Base-by-base conservation (phyloP, 306 rosid species). In the Sindora glabra region DNA sequence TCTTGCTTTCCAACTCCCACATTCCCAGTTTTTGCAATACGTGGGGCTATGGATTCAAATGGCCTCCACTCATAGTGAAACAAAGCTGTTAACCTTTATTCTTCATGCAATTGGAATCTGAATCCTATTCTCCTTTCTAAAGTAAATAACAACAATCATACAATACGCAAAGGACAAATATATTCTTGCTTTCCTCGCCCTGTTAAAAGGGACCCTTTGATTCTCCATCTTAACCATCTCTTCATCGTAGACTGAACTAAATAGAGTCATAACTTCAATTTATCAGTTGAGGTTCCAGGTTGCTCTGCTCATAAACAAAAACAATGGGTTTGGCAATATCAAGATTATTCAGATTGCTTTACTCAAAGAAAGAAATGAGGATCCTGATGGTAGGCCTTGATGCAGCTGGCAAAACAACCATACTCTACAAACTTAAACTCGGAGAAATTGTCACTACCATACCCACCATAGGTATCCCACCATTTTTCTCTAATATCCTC, bases 371-470 rank as follows among this genome's bases (percentile, higher is more conserved):
- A 64, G 95, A 90, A 67, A 90, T 87, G 97, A 82, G 97, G 69
- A 84, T 90, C 70, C 75, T 90, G 25, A 90, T 90, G 97, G 95
- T 87, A 26, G 97, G 94, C 59, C n/a, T 90, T 46, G 95, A 81
- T 71, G 95, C 95, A 13, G 85, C 91, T 18, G 91, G 91, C 13
- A 87, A 88, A 79, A 88, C 96, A 60, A 84, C 94, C 32, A 88
- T 88, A 49, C 86, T 84, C 25, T 84, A 84, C 78, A 84, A 88
- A 63, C 80, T 88, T 29, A 86, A 86, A 71, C 86, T 82, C 51
- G 94, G 95, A 80, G 97, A 90, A 75, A 71, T 90, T 46, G 89
- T 90, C 65, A 90, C 89, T 26, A 90, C 97, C 42, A 90, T 76
- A 45, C 97, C 97, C 64, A 87, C 95, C 32, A 84, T 90, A 52